Base-by-base conservation (phyloP, 169 alveolate species). In the Babesia gibsoni region DNA sequence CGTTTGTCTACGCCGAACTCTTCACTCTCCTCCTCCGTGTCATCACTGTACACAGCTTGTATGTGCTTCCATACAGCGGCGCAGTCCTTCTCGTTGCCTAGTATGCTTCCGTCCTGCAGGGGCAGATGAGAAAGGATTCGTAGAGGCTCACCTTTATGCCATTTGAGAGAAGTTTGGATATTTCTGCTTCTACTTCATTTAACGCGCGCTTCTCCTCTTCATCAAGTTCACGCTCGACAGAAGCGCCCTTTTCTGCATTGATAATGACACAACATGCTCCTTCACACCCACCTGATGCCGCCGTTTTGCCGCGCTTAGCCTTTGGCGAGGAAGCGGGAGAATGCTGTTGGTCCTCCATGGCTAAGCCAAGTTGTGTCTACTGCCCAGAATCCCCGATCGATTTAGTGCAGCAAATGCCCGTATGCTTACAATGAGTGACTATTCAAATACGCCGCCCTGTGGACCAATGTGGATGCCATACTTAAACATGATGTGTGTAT, bases 51-150 rank as follows among this genome's bases (percentile, higher is more conserved):
- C 8, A 16, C 59, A 23, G 25, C 32, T 41, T 58, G 56, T 25
- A 69, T 45, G 37, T 53, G 45, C 32, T 77, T 67, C 81, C 86
- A 66, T 4, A 77, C 63, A 22, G 52, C 36, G 10, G 29, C 50
- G 41, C 86, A 77, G 29, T 59, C 52, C 4, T 52, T 74, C 29
- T 56, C 59, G 35, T 67, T 30, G 45, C 82, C 66, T 35, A 77
- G 14, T 14, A 77, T 45, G 39, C 86, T 77, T n/a, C 75, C 58
- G 49, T 77, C 82, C 86, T 77, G 72, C 42, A 52, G n/a, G 9
- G 2, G 0, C 27, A 4, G 39, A 10, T 23, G 3, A 23, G 6
- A 30, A 8, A 5, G 8, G 18, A 8, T 9, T 5, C 41, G 3
- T 5, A 12, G 1, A 29, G 10, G 5, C 49, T 10, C 41, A 75